These are phyloP conservation scores for Candida andamanensis DNA, from an alignment of 805 yeast species.

Conservation along the genomic window DNA sequence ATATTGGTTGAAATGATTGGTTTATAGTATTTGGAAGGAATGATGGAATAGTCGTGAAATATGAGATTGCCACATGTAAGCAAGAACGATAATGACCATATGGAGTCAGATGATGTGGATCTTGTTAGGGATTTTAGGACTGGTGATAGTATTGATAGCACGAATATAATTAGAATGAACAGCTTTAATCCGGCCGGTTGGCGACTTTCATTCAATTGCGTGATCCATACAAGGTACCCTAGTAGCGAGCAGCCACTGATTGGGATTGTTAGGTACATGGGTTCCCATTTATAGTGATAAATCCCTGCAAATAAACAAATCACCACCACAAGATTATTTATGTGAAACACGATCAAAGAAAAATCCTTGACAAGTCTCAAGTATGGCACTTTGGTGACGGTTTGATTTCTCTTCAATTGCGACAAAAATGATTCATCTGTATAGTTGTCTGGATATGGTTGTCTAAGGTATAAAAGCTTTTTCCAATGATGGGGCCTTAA, in stretches of 20 bases:
- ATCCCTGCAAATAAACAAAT: conserved; percentile 64
- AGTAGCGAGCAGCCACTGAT: conserved; percentile 23
- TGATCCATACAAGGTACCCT: conserved; percentile 30
- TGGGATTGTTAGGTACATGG: conserved; percentile 34
- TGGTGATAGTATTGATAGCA: conserved; percentile 78
- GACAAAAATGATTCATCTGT: conserved; percentile 80
- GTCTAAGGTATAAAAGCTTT: conserved; percentile 77
- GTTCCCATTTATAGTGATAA: conserved; percentile 47
- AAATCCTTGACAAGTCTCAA: conserved; percentile 67
- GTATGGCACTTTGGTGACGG: conserved; percentile 64
- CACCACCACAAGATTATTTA: conserved; percentile 59
- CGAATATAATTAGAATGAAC: conserved; percentile 60
- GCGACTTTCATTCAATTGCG: conserved; percentile 7
- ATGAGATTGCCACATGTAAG: conserved; percentile 63
- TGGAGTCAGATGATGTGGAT: conserved; percentile 88
- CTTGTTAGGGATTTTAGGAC: conserved; percentile 82
- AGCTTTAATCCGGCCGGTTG: conserved; percentile 44
- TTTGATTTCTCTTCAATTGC: conserved; percentile 69
- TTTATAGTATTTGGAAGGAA: conserved; percentile 18
- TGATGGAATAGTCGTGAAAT: conserved; percentile 60
- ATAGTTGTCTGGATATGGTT: conserved; percentile 87
- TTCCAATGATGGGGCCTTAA: no score
- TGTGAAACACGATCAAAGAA: conserved; percentile 59
- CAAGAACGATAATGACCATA: conserved; percentile 89
- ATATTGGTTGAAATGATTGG: conserved; percentile 76